Percentiles rank a stretch among this genome's conserved stretches.
Conservation (phyloP, 1,284 basidiomycete genomes). For the Cerioporus squamosus region DNA sequence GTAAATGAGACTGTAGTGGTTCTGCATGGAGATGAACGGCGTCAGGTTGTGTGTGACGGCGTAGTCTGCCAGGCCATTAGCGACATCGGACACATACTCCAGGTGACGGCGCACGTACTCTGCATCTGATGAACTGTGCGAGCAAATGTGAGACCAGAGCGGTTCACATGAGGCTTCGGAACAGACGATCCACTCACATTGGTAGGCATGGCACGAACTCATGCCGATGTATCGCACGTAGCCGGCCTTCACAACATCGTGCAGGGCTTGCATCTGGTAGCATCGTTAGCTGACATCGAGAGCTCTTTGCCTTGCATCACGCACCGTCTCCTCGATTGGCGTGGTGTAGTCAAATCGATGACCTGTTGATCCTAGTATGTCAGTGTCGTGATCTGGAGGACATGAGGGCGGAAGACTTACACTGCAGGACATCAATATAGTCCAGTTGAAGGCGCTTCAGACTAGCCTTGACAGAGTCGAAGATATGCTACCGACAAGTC, state of each 20-base stretch:
- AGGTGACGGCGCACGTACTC: constrained; percentile 35
- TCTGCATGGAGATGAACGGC: constrained; percentile 60
- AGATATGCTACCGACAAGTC: constrained; percentile 55
- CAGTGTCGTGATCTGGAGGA: too few relatives aligned
- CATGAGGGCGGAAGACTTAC: constrained; percentile 38
- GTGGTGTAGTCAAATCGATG: constrained; percentile 35
- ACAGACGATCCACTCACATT: constrained; percentile 24
- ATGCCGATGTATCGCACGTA: constrained; percentile 73
- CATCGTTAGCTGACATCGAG: background rate
- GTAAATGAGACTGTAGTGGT: constrained; percentile 48
- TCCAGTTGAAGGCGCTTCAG: constrained; percentile 69
- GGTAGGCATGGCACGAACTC: constrained; percentile 44
- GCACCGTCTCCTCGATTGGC: constrained; percentile 35
- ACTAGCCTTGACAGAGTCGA: constrained; percentile 72
- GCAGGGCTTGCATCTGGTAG: constrained; percentile 61
- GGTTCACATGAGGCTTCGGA: too few relatives aligned
- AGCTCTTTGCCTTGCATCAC: background rate
- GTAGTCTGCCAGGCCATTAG: constrained; percentile 28
- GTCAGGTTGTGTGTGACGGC: constrained; percentile 46
- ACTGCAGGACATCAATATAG: constrained; percentile 73
- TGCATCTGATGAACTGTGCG: constrained; percentile 45
- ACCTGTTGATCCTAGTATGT: too few relatives aligned
- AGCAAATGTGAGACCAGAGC: too few relatives aligned
- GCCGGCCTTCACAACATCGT: constrained; percentile 68
- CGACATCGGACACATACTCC: background rate